Conservation (phyloP, 305 asterid species). For the Fraxinus ornus region DNA sequence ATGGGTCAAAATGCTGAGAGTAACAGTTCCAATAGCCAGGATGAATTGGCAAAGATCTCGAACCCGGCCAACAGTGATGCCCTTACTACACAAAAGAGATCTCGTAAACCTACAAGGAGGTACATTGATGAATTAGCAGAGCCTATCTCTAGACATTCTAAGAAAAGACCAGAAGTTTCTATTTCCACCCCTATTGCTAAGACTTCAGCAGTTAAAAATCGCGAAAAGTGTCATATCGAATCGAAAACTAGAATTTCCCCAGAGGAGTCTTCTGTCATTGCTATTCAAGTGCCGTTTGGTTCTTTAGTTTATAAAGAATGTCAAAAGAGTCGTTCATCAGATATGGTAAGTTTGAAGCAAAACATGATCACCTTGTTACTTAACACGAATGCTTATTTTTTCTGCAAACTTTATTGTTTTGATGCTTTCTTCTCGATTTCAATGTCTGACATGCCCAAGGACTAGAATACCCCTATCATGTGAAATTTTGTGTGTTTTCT, state of each 20-base stretch:
- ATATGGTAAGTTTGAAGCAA: conserved; percentile 33
- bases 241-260: conserved; percentile 36
- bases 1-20: conserved; percentile 30
- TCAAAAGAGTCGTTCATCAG: conserved; percentile 33
- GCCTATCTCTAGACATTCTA: conserved; percentile 35
- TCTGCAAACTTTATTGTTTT: neutral
- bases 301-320: conserved; percentile 53
- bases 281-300: conserved; percentile 91
- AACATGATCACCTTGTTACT: neutral
- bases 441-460: neutral
- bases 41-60: conserved; percentile 22
- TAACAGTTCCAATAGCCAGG: conserved; percentile 28
- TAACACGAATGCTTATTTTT: neutral
- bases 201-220: conserved; percentile 38
- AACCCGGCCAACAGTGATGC: conserved; percentile 29
- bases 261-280: conserved; percentile 55
- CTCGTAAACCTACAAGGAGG: conserved; percentile 83
- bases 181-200: conserved; percentile 42
- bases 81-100: conserved; percentile 53
- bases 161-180: conserved; percentile 43
- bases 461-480: neutral
- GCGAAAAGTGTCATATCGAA: conserved; percentile 43
- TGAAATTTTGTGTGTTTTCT: neutral
- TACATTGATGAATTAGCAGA: conserved; percentile 73
- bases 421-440: neutral